phyloP scores from a whole-genome alignment of 1,284 basidiomycete genomes.

The Dichomitus squalens region DNA sequence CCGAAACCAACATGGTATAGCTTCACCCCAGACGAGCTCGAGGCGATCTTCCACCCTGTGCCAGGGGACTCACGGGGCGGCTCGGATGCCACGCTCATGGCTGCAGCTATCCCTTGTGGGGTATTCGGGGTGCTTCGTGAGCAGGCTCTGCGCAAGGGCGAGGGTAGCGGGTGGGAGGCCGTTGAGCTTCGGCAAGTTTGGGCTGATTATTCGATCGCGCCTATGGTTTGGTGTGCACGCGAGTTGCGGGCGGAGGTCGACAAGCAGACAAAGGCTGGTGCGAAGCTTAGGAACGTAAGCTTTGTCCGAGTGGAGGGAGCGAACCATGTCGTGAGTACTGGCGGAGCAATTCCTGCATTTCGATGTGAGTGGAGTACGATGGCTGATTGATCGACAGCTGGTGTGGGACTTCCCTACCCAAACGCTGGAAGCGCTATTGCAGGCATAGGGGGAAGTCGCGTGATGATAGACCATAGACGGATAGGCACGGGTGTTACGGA shows the following conservation, averaged over 20 bases:
- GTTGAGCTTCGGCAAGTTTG: conserved; percentile 15
- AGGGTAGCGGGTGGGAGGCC: conserved; percentile 2
- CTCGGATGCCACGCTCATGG: neutral
- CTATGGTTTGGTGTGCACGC: neutral
- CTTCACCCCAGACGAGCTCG: neutral
- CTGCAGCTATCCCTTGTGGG: neutral
- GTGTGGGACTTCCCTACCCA: no score
- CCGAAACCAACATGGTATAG: conserved; percentile 3
- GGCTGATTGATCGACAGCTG: neutral
- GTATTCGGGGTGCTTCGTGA: neutral
- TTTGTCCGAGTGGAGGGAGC: neutral
- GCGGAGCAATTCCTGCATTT: no score
- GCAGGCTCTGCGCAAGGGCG: neutral
- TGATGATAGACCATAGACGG: no score
- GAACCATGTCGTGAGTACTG: conserved; percentile 2
- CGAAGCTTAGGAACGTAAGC: neutral
- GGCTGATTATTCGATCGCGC: conserved; percentile 7
- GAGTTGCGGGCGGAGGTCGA: neutral
- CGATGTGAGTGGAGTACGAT: no score
- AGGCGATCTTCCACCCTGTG: no score
- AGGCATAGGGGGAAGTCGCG: neutral
- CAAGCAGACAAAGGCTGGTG: neutral
- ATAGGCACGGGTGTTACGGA: no score
- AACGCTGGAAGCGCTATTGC: no score
- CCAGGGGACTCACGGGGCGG: neutral